Evolutionary conservation across 805 yeast species (phyloP), one percentile per base, ranked within the genome.

Genomic region (Wickerhamiella brachini): DNA sequence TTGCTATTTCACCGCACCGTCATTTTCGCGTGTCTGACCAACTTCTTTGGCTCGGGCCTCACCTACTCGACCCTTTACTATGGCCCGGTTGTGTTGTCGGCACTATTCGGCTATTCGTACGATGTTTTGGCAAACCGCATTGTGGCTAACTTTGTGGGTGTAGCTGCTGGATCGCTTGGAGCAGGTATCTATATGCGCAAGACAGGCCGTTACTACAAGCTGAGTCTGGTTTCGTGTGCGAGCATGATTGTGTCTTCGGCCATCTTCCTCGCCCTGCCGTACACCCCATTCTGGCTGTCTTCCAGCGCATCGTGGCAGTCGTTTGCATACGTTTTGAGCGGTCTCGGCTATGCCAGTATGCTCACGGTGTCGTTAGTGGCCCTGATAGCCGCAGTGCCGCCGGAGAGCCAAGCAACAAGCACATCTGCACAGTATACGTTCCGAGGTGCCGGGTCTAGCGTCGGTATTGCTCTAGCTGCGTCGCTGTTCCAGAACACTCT

Each of bases 361-460:
- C 71, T 85, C 54, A 85, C 95, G 0, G 77, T 84, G 2, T 79
- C 89, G 0, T 68, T 86, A 47, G 66, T 85, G 37, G 83, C 94
- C 0, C 72, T 86, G 65, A 83, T 86, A 50, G 81, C 93, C 0
- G 77, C 93, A 1, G 93, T 83, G 1, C 80, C 83, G 9, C 65
- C 71, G 21, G 73, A 76, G 49, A 76, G 73, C 60, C 95, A 86
- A 65, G 95, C 96, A 1, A 75, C 87, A 20, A 83, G 90, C 2
- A 88, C 96, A 0, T 85, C 95, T 0, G 84, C 89, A 52, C 95
- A 86, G 61, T 88, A 89, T 64, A 88, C 89, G 0, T 86, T 84
- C 70, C 74, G 95, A 60, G 81, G 90, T 9, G 81, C 88, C 0
- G 95, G 95, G 0, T 82, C 90, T n/a, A 83, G 93, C 0, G 66